phyloP scores from a whole-genome alignment of 2,329 filamentous ascomycete species.

The Aspergillus sp. region DNA sequence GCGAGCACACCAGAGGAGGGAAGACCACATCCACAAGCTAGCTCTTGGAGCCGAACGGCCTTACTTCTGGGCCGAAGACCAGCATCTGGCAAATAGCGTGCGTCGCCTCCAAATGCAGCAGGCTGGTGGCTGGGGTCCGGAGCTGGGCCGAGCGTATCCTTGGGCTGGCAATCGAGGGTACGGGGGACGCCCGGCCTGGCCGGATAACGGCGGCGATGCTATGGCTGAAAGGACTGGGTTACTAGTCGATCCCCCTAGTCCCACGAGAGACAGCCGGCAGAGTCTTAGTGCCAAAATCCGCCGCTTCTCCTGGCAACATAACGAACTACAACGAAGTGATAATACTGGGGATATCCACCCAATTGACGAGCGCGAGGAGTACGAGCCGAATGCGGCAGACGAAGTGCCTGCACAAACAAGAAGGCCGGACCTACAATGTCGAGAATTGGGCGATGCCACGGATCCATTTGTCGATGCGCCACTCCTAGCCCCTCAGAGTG shows the following conservation, averaged over 20 bases:
- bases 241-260: constrained; percentile 31
- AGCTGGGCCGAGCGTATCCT: constrained; percentile 14
- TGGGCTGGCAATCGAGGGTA: constrained; percentile 19
- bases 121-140: constrained; percentile 6
- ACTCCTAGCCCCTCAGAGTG: constrained; percentile 18
- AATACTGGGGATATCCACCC: constrained; percentile 50
- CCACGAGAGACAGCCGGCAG: constrained; percentile 30
- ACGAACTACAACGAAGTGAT: constrained; percentile 41
- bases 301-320: constrained; percentile 36
- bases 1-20: constrained; percentile 34
- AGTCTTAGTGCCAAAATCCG: constrained; percentile 30
- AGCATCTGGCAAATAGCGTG: constrained; percentile 30
- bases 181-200: constrained; percentile 14
- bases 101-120: constrained; percentile 19
- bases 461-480: constrained; percentile 9
- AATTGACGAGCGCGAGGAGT: constrained; percentile 55
- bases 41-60: constrained; percentile 43
- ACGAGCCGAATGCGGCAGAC: constrained; percentile 32
- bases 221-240: constrained; percentile 34
- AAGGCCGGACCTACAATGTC: constrained; percentile 7
- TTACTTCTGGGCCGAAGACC: constrained; percentile 32
- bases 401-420: not conserved
- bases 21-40: constrained; percentile 47
- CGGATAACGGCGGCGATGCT: constrained; percentile 18
- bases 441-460: constrained; percentile 2